Conservation (phyloP, 2,329 filamentous ascomycete genomes). For the Neofusicoccum umdonicola region DNA sequence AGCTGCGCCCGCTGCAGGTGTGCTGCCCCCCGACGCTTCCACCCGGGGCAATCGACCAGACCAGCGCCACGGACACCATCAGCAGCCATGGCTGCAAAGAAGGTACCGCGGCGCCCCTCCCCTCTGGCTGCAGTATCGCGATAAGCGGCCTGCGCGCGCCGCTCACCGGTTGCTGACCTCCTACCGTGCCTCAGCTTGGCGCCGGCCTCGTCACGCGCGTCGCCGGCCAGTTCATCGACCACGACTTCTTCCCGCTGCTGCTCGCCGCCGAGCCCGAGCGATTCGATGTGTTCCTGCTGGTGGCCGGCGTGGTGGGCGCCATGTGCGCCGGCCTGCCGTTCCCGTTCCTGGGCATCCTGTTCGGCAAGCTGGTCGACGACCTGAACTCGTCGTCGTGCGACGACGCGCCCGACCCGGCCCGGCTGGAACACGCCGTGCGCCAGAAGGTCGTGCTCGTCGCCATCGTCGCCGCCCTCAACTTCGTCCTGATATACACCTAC, state of each 20-base stretch:
- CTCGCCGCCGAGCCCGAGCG: background rate
- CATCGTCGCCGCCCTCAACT: background rate
- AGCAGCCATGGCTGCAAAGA: background rate
- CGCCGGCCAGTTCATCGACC: slow-evolving; percentile 4
- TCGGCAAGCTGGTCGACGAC: slow-evolving; percentile 13
- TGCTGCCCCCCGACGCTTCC: background rate
- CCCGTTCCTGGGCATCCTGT: slow-evolving; percentile 12
- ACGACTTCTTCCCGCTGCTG: slow-evolving; percentile 10
- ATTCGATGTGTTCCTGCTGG: slow-evolving; percentile 2
- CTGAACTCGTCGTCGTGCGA: slow-evolving; percentile 11
- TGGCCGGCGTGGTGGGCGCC: background rate
- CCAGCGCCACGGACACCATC: background rate
- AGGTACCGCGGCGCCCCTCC: background rate
- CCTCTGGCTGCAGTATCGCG: background rate
- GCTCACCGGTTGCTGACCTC: background rate
- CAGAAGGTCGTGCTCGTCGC: slow-evolving; percentile 2
- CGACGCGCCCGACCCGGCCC: background rate
- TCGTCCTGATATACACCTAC: slow-evolving; percentile 2
- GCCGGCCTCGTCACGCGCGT: background rate
- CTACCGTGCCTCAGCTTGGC: background rate
- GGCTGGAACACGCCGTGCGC: background rate
- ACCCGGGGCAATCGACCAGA: background rate
- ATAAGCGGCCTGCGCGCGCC: background rate
- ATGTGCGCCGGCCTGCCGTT: slow-evolving; percentile 9
- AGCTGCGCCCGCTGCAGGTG: background rate